Conservation (phyloP, 177 flowering plant species). For the Vitis hybrid region DNA sequence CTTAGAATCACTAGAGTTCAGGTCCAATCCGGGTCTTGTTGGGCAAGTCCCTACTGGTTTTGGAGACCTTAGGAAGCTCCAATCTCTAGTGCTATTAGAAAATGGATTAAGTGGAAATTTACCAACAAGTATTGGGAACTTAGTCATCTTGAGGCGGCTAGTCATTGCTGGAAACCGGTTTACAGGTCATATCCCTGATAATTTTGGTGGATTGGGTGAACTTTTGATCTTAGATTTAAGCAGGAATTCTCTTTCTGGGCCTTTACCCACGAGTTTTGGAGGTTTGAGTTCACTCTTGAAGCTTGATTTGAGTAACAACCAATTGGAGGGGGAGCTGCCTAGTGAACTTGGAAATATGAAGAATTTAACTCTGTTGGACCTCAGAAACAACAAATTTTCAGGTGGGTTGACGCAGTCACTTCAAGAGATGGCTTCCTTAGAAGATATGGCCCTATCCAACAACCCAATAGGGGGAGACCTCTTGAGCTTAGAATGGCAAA, state of each 20-base stretch:
- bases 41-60: conserved; percentile 57
- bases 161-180: conserved; percentile 67
- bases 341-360: conserved; percentile 47
- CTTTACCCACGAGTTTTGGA: conserved; percentile 57
- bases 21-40: conserved; percentile 68
- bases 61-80: conserved; percentile 50
- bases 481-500: conserved; percentile 46
- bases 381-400: conserved; percentile 64
- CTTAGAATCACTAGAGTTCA: conserved; percentile 65
- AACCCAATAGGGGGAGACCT: conserved; percentile 70
- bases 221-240: conserved; percentile 78
- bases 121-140: conserved; percentile 50
- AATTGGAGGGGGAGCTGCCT: conserved; percentile 54
- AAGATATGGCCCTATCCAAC: conserved; percentile 64
- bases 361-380: conserved; percentile 76
- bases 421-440: conserved; percentile 52
- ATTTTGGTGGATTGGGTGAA: conserved; percentile 41
- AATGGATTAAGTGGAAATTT: conserved; percentile 67
- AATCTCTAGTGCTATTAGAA: conserved; percentile 65
- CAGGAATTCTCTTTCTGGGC: conserved; percentile 66
- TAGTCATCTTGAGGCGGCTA: conserved; percentile 44
- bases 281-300: conserved; percentile 66
- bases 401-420: conserved; percentile 61
- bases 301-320: conserved; percentile 83
- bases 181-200: conserved; percentile 52